Evolutionary conservation across 768 basidiomycete genomes (phyloP).

Genomic region (Tulasnella sp.): DNA sequence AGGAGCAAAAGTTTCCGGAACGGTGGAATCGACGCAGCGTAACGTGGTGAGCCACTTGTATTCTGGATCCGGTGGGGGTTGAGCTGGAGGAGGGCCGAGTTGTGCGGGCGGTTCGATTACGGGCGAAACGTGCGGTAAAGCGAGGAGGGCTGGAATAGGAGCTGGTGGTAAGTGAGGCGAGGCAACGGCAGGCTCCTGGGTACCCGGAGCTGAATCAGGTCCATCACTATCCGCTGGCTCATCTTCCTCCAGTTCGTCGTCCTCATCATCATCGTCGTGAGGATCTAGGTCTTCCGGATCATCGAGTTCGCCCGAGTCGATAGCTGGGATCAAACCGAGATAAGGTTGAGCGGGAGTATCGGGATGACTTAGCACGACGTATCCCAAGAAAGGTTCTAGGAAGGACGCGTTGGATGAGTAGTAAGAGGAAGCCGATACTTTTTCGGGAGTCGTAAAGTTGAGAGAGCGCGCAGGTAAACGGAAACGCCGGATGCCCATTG

Average conservation of each 20-base stretch:
- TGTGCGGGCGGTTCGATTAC: neutral
- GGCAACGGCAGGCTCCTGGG: neutral
- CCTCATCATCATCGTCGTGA: conserved; percentile 8
- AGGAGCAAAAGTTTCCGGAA: conserved; percentile 7
- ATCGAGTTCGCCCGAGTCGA: conserved; percentile 10
- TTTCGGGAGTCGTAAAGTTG: conserved; percentile 25
- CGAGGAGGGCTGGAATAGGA: conserved; percentile 6
- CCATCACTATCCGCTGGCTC: conserved; percentile 6
- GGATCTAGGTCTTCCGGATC: neutral
- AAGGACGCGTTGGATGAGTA: conserved; percentile 20
- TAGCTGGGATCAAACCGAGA: conserved; percentile 27
- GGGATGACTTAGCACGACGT: conserved; percentile 31
- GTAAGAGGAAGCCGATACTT: conserved; percentile 23
- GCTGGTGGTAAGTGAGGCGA: conserved; percentile 14
- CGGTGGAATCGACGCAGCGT: conserved; percentile 27
- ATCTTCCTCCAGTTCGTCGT: conserved; percentile 16
- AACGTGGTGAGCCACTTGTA: conserved; percentile 27
- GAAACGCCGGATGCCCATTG: conserved; percentile 15
- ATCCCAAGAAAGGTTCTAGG: conserved; percentile 26
- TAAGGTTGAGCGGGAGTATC: conserved; percentile 23
- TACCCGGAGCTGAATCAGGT: neutral
- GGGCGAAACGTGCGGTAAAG: conserved; percentile 8
- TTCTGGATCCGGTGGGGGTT: conserved; percentile 12
- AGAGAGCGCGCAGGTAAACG: conserved; percentile 27
- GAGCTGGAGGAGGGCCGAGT: neutral